Conservation (phyloP, 192 early-diverging fungal species). For the Gryganskiella cystojenkinii region DNA sequence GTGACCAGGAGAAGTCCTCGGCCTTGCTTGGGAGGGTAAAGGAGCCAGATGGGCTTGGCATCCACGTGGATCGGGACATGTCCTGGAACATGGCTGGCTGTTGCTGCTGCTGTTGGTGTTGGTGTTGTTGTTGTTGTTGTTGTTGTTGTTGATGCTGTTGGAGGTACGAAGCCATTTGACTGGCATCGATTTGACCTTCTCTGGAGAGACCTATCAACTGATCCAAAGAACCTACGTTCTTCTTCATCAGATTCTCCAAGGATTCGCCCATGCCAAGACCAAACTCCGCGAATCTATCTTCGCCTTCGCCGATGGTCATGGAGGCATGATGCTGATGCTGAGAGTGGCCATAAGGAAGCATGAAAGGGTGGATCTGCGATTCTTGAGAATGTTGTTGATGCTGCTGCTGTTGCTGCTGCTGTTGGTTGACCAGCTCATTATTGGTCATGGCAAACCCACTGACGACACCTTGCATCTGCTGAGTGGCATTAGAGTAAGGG, state of each 20-base stretch:
- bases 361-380: slow-evolving; percentile 5
- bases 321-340: background rate
- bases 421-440: slow-evolving; percentile 1
- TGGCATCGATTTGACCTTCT: too few relatives aligned
- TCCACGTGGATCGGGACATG: slow-evolving; percentile 23
- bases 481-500: too few relatives aligned
- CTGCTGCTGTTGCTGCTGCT: slow-evolving; percentile 13
- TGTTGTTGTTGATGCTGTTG: slow-evolving; percentile 6
- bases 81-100: slow-evolving; percentile 14
- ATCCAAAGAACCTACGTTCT: slow-evolving; percentile 25
- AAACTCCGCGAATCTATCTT: slow-evolving; percentile 7
- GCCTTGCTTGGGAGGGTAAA: slow-evolving; percentile 15
- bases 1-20: slow-evolving; percentile 6
- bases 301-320: background rate
- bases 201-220: slow-evolving; percentile 1
- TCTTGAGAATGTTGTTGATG: slow-evolving; percentile 2
- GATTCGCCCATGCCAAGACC: slow-evolving; percentile 28
- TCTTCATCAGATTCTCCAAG: slow-evolving; percentile 33
- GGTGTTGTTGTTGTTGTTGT: slow-evolving; percentile 15
- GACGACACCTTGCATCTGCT: too few relatives aligned
- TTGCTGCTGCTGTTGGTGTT: slow-evolving; percentile 4
- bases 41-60: slow-evolving; percentile 25
- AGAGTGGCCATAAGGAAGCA: background rate
- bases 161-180: background rate
- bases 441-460: background rate